Conservation (phyloP, 1,284 basidiomycete species). For the Ganoderma lingzhi region DNA sequence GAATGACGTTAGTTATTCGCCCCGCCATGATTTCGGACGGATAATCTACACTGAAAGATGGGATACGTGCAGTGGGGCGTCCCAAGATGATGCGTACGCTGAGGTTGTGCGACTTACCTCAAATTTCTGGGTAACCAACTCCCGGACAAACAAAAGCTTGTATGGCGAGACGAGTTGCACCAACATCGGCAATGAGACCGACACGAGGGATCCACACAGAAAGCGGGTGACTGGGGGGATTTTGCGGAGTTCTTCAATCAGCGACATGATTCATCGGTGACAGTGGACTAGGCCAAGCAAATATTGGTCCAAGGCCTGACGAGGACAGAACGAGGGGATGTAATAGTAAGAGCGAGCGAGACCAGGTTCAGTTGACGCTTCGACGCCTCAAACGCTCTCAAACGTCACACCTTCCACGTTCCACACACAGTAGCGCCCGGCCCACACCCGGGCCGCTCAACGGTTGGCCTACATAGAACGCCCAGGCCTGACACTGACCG, state of each 20-base stretch:
- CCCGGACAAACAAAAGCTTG: slow-evolving; percentile 58
- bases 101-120: background rate
- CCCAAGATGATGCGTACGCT: background rate
- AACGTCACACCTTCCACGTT: too few species aligned
- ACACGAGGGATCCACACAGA: slow-evolving; percentile 68
- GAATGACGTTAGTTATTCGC: background rate
- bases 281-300: too few species aligned
- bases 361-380: background rate
- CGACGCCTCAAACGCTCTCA: too few species aligned
- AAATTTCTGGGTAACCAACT: background rate
- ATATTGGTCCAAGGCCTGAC: background rate
- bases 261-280: slow-evolving; percentile 35
- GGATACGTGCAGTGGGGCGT: too few species aligned
- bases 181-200: slow-evolving; percentile 68
- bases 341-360: background rate
- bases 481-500: too few species aligned
- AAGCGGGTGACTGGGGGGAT: slow-evolving; percentile 89
- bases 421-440: too few species aligned
- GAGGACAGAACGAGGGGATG: background rate
- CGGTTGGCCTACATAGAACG: too few species aligned
- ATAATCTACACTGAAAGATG: background rate
- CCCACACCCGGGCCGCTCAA: too few species aligned
- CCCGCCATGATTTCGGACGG: background rate
- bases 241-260: slow-evolving; percentile 70
- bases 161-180: slow-evolving; percentile 66